Base-by-base conservation (phyloP, 75 land plant species). In the Pinus taeda region DNA sequence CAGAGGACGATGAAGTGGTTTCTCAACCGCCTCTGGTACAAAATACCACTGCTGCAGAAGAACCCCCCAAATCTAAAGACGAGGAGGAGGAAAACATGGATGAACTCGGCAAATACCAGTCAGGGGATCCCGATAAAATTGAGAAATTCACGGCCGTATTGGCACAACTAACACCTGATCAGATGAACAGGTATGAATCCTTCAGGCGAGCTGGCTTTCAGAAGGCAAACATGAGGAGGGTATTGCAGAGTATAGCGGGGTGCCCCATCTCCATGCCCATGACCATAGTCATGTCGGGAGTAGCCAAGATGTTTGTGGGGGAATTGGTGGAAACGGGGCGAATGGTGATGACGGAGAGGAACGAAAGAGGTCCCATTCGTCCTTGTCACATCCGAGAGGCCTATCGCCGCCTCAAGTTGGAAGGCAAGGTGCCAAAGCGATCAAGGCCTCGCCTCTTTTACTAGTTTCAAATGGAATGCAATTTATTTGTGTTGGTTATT, bases 231-330 rank as follows among this genome's bases (percentile, higher is more conserved):
- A 96, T 96, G 97, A 90, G 87, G 79, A 85, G 93, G 99, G 77
- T 97, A 74, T 59, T 97, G 58, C 87, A 85, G 29, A 93, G 92
- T 79, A 88, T 97, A 58, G 92, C 92, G 36, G 99, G 99, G 9
- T 91, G 86, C 75, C 90, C 91, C 17, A 89, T 97, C 22, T 93
- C 99, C 12, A 71, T 86, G 26, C 99, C 99, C 20, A 97, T 92
- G 94, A 89, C 95, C 13, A 95, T 97, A 49, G 99, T 93, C 24
- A 96, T 95, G 63, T 95, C 93, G 4, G 99, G 99, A 17, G 90
- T 97, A 67, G 93, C 96, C 36, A 97, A 97, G 77, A 91, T 97
- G 94, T 97, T 97, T 86, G 98, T 97, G 60, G 99, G 99, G 24
- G 99, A 97, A 83, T 85, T 97, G 26, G 87, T 97, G 70, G 99